Conservation (phyloP, 108 stramenopile genomes). For the Skeletonema costatum region DNA sequence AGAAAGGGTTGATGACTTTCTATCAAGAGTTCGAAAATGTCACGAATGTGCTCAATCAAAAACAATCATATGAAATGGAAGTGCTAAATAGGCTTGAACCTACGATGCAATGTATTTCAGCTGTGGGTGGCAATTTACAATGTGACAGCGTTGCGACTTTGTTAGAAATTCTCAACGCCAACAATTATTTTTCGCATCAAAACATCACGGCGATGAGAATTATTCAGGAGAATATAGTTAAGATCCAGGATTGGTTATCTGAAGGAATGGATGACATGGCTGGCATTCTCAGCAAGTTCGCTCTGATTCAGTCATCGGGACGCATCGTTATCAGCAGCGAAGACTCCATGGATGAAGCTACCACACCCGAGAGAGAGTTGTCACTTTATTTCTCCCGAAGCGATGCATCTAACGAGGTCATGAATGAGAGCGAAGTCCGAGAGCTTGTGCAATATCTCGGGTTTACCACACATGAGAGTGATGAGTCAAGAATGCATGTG, state of each 20-base stretch:
- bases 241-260: constrained; percentile 35
- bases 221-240: constrained; percentile 24
- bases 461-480: constrained; percentile 4
- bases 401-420: background rate
- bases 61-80: constrained; percentile 19
- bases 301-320: constrained; percentile 13
- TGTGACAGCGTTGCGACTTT: constrained; percentile 1
- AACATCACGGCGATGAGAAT: constrained; percentile 13
- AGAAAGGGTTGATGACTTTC: constrained; percentile 16
- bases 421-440: constrained; percentile 14
- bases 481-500: background rate
- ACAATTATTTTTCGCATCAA: background rate
- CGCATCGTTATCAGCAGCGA: background rate
- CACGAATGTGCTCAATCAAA: constrained; percentile 17
- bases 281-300: constrained; percentile 15
- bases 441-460: constrained; percentile 22
- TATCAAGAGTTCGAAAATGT: constrained; percentile 26
- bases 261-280: constrained; percentile 41
- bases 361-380: background rate
- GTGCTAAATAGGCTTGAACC: constrained; percentile 21
- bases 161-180: background rate
- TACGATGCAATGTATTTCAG: constrained; percentile 12
- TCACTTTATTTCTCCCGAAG: background rate
- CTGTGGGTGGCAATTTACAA: constrained; percentile 4
- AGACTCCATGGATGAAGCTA: background rate